These are phyloP conservation scores for Leishmania tropica DNA, from an alignment of 208 protist species.

Conservation along the genomic window DNA sequence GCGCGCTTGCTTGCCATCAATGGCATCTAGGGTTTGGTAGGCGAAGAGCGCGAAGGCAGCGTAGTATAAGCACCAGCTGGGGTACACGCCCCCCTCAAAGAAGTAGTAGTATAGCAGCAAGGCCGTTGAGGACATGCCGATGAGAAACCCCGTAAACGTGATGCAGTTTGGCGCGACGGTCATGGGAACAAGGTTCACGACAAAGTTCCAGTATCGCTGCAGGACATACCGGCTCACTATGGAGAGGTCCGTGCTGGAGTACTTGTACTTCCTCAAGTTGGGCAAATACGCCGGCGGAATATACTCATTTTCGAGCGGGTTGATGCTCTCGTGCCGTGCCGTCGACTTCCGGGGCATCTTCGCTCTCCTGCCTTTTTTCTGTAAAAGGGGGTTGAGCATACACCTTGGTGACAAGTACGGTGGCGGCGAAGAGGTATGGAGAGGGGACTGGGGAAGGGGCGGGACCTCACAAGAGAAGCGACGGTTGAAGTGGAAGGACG, in stretches of 20 bases:
- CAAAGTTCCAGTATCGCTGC: constrained; percentile 88
- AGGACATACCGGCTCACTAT: constrained; percentile 76
- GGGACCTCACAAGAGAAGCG: not conserved
- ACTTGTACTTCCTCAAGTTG: constrained; percentile 88
- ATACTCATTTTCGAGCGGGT: constrained; percentile 52
- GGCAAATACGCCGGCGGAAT: constrained; percentile 65
- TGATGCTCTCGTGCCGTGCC: constrained; percentile 36
- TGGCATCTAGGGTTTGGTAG: constrained; percentile 95
- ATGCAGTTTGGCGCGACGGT: constrained; percentile 88
- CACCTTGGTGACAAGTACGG: not conserved
- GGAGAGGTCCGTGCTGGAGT: constrained; percentile 70
- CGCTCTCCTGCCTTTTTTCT: not conserved
- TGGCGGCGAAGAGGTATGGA: not conserved
- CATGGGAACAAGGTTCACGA: constrained; percentile 85
- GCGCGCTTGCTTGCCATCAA: constrained; percentile 96
- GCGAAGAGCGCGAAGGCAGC: constrained; percentile 68
- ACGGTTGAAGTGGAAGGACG: no score
- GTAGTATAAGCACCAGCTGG: constrained; percentile 89
- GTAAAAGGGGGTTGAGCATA: not conserved
- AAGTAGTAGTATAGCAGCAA: constrained; percentile 68
- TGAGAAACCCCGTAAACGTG: constrained; percentile 83
- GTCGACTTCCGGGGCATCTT: not conserved
- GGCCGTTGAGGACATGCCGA: constrained; percentile 70
- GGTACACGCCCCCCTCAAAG: constrained; percentile 58
- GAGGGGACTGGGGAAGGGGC: not conserved